Percentiles rank a stretch among this genome's conserved stretches.
phyloP scores from a whole-genome alignment of 768 basidiomycete species.

The Trametes cinnabarina region DNA sequence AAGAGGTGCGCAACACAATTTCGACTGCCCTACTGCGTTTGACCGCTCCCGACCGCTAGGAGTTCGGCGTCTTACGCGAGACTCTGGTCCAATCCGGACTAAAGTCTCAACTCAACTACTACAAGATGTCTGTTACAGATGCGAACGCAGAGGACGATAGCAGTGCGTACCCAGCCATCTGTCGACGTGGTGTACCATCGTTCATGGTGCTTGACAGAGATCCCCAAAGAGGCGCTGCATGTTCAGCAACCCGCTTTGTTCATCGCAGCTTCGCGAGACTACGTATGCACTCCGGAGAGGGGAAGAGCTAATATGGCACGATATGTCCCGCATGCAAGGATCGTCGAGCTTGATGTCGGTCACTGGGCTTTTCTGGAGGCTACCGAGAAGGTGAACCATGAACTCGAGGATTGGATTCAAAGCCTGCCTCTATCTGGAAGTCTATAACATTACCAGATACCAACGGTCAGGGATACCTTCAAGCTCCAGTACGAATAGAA shows the following conservation, averaged over 20 bases:
- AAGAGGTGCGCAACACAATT: constrained; percentile 26
- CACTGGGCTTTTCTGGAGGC: constrained; percentile 40
- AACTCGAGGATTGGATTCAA: constrained; percentile 34
- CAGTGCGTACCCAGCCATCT: no score
- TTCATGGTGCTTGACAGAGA: neutral
- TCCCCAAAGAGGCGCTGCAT: constrained; percentile 21
- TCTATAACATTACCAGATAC: no score
- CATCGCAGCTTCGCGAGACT: constrained; percentile 34
- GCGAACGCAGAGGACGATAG: constrained; percentile 27
- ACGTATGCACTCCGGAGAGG: constrained; percentile 28
- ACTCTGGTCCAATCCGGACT: constrained; percentile 33
- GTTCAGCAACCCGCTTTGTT: constrained; percentile 39
- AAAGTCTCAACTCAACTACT: constrained; percentile 37
- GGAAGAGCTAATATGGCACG: constrained; percentile 25
- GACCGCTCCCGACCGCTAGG: constrained; percentile 1
- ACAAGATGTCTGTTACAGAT: constrained; percentile 28
- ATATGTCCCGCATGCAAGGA: constrained; percentile 27
- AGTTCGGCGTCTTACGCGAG: constrained; percentile 20
- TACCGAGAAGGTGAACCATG: constrained; percentile 33
- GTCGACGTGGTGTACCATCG: neutral
- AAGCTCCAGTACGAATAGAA: no score
- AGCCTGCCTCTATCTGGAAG: neutral
- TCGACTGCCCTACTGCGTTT: neutral
- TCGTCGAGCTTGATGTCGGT: constrained; percentile 35
- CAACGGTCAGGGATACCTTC: no score